Evolutionary conservation across 805 yeast species (phyloP).

Genomic region (Wickerhamomyces strasburgensis): DNA sequence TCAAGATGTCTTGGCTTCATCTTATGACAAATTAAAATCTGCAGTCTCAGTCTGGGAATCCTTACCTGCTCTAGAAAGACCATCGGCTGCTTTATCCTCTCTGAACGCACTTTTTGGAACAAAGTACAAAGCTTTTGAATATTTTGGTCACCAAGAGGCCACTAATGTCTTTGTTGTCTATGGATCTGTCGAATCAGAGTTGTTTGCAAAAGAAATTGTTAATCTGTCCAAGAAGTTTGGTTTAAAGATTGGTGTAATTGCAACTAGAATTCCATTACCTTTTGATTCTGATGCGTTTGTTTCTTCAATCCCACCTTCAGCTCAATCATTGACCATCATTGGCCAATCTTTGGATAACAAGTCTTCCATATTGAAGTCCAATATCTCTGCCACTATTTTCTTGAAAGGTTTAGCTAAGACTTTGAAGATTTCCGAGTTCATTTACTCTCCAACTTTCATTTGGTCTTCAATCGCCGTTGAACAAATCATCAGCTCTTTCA

Average conservation of each 20-base stretch:
- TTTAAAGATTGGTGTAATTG: conserved; percentile 52
- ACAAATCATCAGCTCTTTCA: conserved; percentile 43
- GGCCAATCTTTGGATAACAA: conserved; percentile 44
- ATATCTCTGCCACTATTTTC: conserved; percentile 68
- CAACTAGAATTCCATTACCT: conserved; percentile 76
- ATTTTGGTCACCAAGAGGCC: conserved; percentile 57
- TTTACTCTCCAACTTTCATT: conserved; percentile 44
- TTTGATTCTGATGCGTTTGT: conserved; percentile 63
- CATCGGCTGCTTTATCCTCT: conserved; percentile 41
- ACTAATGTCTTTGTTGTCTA: conserved; percentile 76
- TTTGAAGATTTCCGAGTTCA: conserved; percentile 45
- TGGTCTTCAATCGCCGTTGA: conserved; percentile 54
- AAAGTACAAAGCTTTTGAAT: conserved; percentile 58
- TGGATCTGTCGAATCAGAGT: conserved; percentile 63
- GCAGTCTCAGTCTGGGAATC: conserved; percentile 23
- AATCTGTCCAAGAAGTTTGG: conserved; percentile 23
- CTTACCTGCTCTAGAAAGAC: conserved; percentile 31
- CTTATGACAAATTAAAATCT: conserved; percentile 35
- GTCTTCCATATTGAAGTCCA: conserved; percentile 53
- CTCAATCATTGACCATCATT: conserved; percentile 60
- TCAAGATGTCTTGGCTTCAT: conserved; percentile 32
- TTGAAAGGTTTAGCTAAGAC: conserved; percentile 29
- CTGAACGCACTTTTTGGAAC: conserved; percentile 55
- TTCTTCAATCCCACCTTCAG: conserved; percentile 49
- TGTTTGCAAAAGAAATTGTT: conserved; percentile 42